Evolutionary conservation across 1,284 basidiomycete genomes (phyloP), one percentile per base, ranked within the genome.

Genomic region (Exobasidium cylindrosporum): DNA sequence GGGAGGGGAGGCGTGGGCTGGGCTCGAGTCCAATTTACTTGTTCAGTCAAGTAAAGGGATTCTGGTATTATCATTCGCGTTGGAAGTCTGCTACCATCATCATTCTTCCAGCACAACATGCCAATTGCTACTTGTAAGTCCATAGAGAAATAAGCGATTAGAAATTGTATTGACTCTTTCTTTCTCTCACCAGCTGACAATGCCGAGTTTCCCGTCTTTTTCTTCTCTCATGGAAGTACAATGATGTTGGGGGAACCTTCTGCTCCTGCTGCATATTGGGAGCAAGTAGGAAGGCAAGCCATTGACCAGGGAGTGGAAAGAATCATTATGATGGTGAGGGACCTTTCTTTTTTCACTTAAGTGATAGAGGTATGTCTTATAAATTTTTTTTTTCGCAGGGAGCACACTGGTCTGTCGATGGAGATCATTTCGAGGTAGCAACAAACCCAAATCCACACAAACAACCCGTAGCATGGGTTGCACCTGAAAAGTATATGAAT

Each of bases 381-480:
- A n/a, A n/a, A n/a, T n/a, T n/a, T n/a, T n/a, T n/a, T n/a, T 26
- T 43, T 21, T 31, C 23, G 13, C 54, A 56, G 70, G 72, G 73
- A 5, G 72, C 72, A 2, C 69, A 75, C 50, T 75, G 73, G 73
- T 65, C 72, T 31, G 65, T 67, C 1, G 57, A 57, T n/a, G 65
- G 58, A 21, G 64, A 73, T 24, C 61, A 65, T 29, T 64, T 75
- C 43, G 54, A 65, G 13, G 72, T 75, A 1, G 67, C 67, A 1
- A 65, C 64, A 24, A 73, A 72, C 29, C 61, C 68, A 7, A 60
- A 60, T 7, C 70, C 70, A 31, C 61, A 60, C 21, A 74, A 72
- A 62, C 72, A 76, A 58, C 73, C 72, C 0, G 72, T 73, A 13
- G 64, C 72, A 1, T 73, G 73, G 73, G 68, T 63, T 40, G 71